These are phyloP conservation scores for Selenicereus undatus DNA, from an alignment of 148 eudicot species.

Conservation along the genomic window DNA sequence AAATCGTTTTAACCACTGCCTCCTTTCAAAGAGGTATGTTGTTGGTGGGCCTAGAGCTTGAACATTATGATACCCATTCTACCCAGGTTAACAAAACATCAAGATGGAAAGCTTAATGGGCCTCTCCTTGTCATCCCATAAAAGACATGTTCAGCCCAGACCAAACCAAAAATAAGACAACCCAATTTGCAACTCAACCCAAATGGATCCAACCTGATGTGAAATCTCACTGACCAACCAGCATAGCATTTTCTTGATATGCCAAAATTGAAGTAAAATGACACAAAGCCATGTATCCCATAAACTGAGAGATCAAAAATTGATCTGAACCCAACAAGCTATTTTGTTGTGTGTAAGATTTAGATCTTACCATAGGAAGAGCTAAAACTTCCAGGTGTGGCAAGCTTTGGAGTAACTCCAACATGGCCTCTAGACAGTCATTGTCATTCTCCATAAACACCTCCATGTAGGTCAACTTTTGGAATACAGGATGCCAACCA, in stretches of 20 bases:
- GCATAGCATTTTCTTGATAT: background rate
- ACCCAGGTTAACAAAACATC: background rate
- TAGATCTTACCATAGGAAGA: constrained; percentile 31
- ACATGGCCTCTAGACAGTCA: constrained; percentile 10
- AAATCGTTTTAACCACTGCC: background rate
- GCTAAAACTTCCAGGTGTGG: constrained; percentile 40
- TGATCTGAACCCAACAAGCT: background rate
- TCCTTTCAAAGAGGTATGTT: background rate
- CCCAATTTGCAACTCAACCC: background rate
- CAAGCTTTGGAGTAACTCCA: constrained; percentile 35
- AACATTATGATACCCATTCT: background rate
- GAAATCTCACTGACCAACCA: background rate
- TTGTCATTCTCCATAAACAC: constrained; percentile 26
- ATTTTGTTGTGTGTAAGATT: background rate
- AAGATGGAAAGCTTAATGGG: background rate
- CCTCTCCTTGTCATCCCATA: background rate
- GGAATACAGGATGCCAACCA: constrained; percentile 32
- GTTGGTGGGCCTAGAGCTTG: background rate
- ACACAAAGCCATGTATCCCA: background rate
- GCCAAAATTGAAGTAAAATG: background rate
- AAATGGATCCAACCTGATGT: background rate
- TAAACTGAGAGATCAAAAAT: background rate
- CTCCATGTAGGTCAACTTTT: constrained; percentile 44
- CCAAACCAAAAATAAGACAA: background rate
- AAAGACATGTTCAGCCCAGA: background rate